These are phyloP conservation scores for Eucalyptus dawsonii DNA, from an alignment of 345 rosid species.

Conservation along the genomic window DNA sequence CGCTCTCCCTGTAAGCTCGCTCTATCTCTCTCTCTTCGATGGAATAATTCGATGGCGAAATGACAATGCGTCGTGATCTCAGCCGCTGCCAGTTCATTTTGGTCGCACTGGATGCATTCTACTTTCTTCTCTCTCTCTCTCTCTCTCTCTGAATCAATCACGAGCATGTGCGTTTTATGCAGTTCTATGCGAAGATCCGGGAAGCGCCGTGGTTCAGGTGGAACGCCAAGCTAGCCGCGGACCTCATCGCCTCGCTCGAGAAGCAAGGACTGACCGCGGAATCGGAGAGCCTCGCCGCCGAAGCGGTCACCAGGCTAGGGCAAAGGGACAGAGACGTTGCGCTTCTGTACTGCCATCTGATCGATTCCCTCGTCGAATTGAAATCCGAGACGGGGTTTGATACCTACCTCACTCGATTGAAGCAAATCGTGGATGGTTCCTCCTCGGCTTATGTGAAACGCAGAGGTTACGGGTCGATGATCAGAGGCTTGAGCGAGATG, in stretches of 20 bases:
- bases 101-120: background rate
- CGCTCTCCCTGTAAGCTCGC: slow-evolving; percentile 51
- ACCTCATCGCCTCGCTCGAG: slow-evolving; percentile 45
- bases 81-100: background rate
- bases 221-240: slow-evolving; percentile 72
- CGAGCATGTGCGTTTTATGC: background rate
- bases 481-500: slow-evolving; percentile 54
- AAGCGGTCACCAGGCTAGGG: slow-evolving; percentile 28
- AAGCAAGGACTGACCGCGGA: slow-evolving; percentile 36
- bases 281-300: slow-evolving; percentile 27
- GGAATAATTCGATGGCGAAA: background rate
- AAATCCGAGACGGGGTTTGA: slow-evolving; percentile 33
- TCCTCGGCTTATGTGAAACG: slow-evolving; percentile 51
- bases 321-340: slow-evolving; percentile 43
- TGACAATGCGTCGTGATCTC: background rate
- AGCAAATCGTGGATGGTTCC: slow-evolving; percentile 18
- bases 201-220: slow-evolving; percentile 74
- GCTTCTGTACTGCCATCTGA: slow-evolving; percentile 38
- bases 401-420: slow-evolving; percentile 17
- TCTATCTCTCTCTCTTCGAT: background rate
- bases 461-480: slow-evolving; percentile 51
- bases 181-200: slow-evolving; percentile 49
- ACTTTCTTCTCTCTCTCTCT: background rate
- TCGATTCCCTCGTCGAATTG: slow-evolving; percentile 40
- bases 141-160: background rate